These are phyloP conservation scores for Zoysia matrella DNA, from an alignment of 202 grass and related monocot species.

Conservation along the genomic window DNA sequence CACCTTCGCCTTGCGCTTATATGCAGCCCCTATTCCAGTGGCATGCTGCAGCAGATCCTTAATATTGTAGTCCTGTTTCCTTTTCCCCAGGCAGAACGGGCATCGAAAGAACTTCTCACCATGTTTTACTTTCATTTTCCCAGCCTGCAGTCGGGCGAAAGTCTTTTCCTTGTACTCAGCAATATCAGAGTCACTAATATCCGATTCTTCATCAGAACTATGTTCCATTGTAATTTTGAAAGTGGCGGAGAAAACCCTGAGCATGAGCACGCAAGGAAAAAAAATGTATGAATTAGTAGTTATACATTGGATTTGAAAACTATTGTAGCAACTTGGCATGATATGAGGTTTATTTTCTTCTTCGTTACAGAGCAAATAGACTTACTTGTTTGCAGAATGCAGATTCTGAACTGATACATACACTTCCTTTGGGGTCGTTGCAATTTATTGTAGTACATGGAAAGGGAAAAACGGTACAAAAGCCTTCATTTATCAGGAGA, in stretches of 20 bases:
- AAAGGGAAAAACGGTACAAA: too few relatives aligned
- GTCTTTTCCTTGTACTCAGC: constrained; percentile 39
- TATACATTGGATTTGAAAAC: neutral
- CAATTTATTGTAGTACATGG: too few relatives aligned
- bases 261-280: neutral
- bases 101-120: constrained; percentile 43
- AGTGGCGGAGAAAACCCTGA: constrained; percentile 18
- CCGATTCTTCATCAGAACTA: constrained; percentile 54
- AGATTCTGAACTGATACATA: neutral
- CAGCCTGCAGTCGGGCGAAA: constrained; percentile 3
- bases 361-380: neutral
- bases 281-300: neutral
- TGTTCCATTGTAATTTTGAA: constrained; percentile 39
- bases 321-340: neutral
- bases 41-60: constrained; percentile 69
- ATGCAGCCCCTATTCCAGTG: constrained; percentile 51
- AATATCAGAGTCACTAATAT: constrained; percentile 62
- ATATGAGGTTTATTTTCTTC: neutral
- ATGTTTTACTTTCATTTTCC: constrained; percentile 41
- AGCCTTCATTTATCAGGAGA: too few relatives aligned
- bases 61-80: constrained; percentile 48
- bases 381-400: neutral
- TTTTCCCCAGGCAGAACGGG: constrained; percentile 64
- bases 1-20: constrained; percentile 41
- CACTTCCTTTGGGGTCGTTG: neutral